A percentile compares a stretch with the other conserved stretches of the same genome.
These are phyloP conservation scores for Catharanthus roseus DNA, from an alignment of 257 asterid species.

Conservation along the genomic window DNA sequence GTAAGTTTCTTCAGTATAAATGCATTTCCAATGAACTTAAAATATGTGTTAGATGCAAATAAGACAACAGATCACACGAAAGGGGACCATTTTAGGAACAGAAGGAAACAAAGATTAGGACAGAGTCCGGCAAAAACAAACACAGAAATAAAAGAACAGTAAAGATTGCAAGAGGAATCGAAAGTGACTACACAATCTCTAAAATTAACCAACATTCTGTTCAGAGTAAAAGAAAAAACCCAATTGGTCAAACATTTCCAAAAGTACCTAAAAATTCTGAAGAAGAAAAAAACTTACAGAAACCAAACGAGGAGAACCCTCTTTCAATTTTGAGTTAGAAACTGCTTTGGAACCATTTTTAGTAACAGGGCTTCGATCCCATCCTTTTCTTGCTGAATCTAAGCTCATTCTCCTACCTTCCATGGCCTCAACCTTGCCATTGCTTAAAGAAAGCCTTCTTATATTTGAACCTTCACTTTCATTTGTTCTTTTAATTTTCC, in stretches of 20 bases:
- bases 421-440: slow-evolving; percentile 35
- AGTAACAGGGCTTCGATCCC: slow-evolving; percentile 52
- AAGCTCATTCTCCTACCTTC: slow-evolving; percentile 71
- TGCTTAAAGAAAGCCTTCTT: slow-evolving; percentile 68
- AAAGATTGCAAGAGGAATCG: background rate
- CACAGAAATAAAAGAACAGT: background rate
- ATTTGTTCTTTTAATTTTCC: slow-evolving; percentile 6
- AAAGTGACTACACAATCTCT: background rate
- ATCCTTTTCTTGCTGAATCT: slow-evolving; percentile 70
- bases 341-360: slow-evolving; percentile 29
- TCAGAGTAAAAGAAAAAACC: background rate
- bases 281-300: slow-evolving; percentile 8
- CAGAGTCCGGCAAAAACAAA: background rate
- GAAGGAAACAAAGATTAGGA: background rate
- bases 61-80: background rate
- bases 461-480: slow-evolving; percentile 33
- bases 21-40: background rate
- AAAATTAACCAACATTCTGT: background rate
- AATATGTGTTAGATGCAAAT: background rate
- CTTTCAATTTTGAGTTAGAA: slow-evolving; percentile 37
- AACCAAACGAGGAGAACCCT: slow-evolving; percentile 6
- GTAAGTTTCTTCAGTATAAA: background rate
- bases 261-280: background rate
- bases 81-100: background rate
- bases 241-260: background rate